Percentiles rank a stretch among this genome's conserved stretches.
phyloP scores from a whole-genome alignment of 176 grass and related monocot genomes.

The Avena sativa region DNA sequence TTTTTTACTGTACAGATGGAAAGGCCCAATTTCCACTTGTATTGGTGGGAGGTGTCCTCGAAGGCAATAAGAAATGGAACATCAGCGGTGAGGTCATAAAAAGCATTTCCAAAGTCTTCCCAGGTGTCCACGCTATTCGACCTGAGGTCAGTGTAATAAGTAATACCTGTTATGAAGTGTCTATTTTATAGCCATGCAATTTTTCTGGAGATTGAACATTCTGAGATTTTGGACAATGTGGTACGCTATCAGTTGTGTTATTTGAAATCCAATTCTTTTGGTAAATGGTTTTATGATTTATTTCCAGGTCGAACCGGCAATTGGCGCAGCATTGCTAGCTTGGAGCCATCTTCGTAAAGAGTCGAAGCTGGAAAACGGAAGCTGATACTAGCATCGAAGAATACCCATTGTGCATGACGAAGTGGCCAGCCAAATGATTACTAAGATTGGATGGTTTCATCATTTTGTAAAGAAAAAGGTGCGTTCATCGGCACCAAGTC shows the following conservation, averaged over 20 bases:
- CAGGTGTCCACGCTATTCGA: constrained; percentile 69
- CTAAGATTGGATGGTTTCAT: constrained; percentile 19
- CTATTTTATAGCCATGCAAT: constrained; percentile 24
- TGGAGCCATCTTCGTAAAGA: constrained; percentile 57
- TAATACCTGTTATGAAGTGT: constrained; percentile 25
- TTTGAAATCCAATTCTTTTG: not conserved
- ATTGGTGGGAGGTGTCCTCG: constrained; percentile 94
- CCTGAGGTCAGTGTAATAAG: constrained; percentile 64
- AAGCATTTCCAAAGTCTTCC: constrained; percentile 80
- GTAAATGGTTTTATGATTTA: not conserved
- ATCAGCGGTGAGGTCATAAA: constrained; percentile 82
- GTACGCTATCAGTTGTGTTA: constrained; percentile 1
- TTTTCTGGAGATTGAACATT: constrained; percentile 5
- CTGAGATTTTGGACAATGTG: not conserved
- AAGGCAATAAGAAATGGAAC: constrained; percentile 93
- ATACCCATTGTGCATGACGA: constrained; percentile 34
- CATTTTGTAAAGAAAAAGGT: constrained; percentile 26
- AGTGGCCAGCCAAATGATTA: not conserved
- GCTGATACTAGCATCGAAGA: constrained; percentile 30
- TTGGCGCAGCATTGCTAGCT: constrained; percentile 87
- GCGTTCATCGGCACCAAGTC: not conserved
- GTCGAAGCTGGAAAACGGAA: constrained; percentile 56
- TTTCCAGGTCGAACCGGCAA: constrained; percentile 85
- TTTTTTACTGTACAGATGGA: constrained; percentile 75
- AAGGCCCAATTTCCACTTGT: constrained; percentile 86